Evolutionary conservation across 2,329 filamentous ascomycete genomes (phyloP), one percentile per base, ranked within the genome.

Genomic region (Colletotrichum higginsianum): DNA sequence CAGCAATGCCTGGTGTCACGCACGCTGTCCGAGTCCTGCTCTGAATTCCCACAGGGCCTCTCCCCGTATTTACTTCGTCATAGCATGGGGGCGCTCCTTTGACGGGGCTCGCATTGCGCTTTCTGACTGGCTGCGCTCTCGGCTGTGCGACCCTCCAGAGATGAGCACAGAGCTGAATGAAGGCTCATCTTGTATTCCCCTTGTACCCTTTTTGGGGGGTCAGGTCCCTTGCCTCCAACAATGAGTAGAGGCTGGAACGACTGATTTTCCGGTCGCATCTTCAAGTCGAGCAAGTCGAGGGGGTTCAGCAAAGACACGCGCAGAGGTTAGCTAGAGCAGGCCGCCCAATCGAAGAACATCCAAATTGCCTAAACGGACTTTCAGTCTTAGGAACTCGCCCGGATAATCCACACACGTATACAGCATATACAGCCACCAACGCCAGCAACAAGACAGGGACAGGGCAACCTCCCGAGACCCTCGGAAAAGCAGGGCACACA

Each of bases 11-110:
- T 26, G 23, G 23, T 26, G 26, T 26, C 4, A 3, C 16, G 8
- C 40, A 40, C 50, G 46, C 50, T 67, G 50, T 50, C 47, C 50
- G 30, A 26, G 21, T 13, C 9, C 3, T 2, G 0, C 0, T 16
- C 4, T 13, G 4, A 11, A 58, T 71, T 62, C 6, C 12, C 64
- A 71, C 68, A 71, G 68, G 57, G 50, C 30, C 18, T 1, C 2
- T 4, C 50, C 26, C 16, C 23, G 30, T 46, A 26, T 70, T 60
- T 18, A 61, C 42, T 30, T 69, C 69, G 69, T 72, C 69, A 72
- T 65, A 70, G 69, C 40, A 60, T 46, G 60, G 56, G 64, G 38
- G 64, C 44, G 64, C 61, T 63, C 50, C 57, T 71, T 62, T 57
- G 64, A 50, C 46, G n/a, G 63, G 68, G 57, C 30, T 63, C 57